phyloP scores from a whole-genome alignment of 2,329 filamentous ascomycete species.

The Purpureocillium lavendulum region DNA sequence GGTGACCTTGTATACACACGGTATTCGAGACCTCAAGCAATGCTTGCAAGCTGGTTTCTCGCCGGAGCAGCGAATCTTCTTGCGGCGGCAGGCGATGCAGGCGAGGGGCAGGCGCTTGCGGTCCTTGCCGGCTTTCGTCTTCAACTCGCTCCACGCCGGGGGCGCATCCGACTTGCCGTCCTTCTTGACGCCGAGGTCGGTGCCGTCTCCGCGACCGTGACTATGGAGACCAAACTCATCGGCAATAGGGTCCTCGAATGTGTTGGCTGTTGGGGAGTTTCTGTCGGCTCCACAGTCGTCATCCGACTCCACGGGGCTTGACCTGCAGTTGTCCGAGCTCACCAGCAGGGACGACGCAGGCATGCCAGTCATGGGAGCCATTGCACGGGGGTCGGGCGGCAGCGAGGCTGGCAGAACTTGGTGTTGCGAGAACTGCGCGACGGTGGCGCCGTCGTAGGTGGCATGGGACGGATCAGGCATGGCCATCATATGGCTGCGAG shows the following conservation, averaged over 20 bases:
- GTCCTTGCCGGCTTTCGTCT: constrained; percentile 92
- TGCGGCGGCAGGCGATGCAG: constrained; percentile 90
- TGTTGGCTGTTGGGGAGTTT: constrained; percentile 33
- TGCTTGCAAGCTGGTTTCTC: constrained; percentile 98
- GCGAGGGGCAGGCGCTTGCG: constrained; percentile 86
- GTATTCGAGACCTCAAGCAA: constrained; percentile 83
- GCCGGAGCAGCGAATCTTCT: constrained; percentile 96
- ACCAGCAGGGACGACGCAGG: constrained; percentile 15
- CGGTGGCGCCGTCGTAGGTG: constrained; percentile 19
- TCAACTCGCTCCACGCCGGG: constrained; percentile 72
- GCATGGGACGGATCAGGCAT: constrained; percentile 25
- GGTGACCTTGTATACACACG: constrained; percentile 96
- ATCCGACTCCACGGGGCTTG: constrained; percentile 33
- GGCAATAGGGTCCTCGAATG: constrained; percentile 42
- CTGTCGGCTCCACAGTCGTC: constrained; percentile 36
- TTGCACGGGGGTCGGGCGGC: constrained; percentile 10
- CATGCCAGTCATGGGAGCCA: constrained; percentile 9
- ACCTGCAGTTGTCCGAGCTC: constrained; percentile 14
- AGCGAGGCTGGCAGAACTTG: constrained; percentile 8
- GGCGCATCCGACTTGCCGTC: constrained; percentile 50
- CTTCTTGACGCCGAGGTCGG: constrained; percentile 46
- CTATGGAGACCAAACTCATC: constrained; percentile 51
- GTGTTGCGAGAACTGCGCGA: constrained; percentile 26
- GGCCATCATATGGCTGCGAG: constrained; percentile 14
- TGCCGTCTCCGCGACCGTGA: constrained; percentile 38